Base-by-base conservation (phyloP, 2,329 filamentous ascomycete genomes). In the Diaporthe sp. region DNA sequence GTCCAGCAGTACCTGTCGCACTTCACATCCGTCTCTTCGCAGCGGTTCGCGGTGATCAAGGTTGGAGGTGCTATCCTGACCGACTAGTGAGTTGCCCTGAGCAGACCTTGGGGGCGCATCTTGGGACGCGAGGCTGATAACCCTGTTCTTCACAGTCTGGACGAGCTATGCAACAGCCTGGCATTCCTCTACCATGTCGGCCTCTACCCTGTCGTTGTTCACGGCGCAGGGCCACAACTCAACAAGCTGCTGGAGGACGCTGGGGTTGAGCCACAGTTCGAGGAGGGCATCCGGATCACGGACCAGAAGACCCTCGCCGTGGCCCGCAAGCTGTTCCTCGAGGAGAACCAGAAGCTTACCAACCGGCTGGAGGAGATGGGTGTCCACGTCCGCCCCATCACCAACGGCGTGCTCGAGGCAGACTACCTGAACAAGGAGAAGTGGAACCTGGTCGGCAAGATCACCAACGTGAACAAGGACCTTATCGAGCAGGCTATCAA, bases 31-130 rank as follows among this genome's bases (percentile, higher is more conserved):
- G 96, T 98, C 77, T 97, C 95, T 60, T 98, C 95, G 49, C 96
- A 98, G 87, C 95, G 98, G 83, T 99, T 98, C 85, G 96, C 96
- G 79, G 96, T 99, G 67, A 98, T 99, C 86, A 99, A 99, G 88
- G 96, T 98, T 74, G 97, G 96, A 77, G 97, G 96, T 77, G 97
- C 96, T 78, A 98, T 98, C 81, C 90, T 99, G 81, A 98, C 95
- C 76, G 96, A 98, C 83, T 94, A 98, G 76, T 77, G 61, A 76
- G 76, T 77, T 10, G 22, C 49, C 42, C 22, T 25, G 15, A 42
- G 28, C 34, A 5, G 22, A 34, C 20, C 2, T 44, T 31, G 31
- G 8, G 28, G 44, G 34, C 17, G 49, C 8, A 5, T 17, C 17
- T 34, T 31, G 31, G 61, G n/a, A 9, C 25, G 22, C 25, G 20